Percentiles rank a stretch among this genome's conserved stretches.
Evolutionary conservation across 352 stramenopile species (phyloP).

Genomic region (Globisporangium camurandrum): DNA sequence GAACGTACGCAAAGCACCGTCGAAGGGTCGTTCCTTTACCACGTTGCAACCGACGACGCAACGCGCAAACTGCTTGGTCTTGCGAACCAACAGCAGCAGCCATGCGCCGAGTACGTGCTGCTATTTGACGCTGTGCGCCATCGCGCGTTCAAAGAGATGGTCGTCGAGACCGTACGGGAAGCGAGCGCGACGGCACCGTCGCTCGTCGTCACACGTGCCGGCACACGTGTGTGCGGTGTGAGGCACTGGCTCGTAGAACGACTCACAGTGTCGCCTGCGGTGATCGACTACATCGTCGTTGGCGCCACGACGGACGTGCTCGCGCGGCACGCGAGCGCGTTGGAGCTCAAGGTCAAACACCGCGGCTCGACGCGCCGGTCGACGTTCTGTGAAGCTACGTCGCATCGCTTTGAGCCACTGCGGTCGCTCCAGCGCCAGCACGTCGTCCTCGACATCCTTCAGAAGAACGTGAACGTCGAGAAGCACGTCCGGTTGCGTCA

Average conservation of each 20-base stretch:
- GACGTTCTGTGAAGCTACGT: constrained; percentile 32
- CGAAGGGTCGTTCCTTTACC: constrained; percentile 61
- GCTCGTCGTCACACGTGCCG: constrained; percentile 33
- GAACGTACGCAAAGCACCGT: constrained; percentile 59
- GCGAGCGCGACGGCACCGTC: constrained; percentile 51
- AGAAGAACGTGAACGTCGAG: constrained; percentile 60
- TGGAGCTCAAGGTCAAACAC: constrained; percentile 72
- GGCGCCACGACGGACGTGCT: constrained; percentile 51
- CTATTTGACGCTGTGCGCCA: constrained; percentile 57
- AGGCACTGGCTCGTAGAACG: not conserved
- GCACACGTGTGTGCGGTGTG: constrained; percentile 16
- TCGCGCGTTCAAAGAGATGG: constrained; percentile 61
- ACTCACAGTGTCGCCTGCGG: not conserved
- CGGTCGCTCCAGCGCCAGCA: constrained; percentile 69
- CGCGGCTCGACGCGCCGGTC: constrained; percentile 51
- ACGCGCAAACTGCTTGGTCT: constrained; percentile 23
- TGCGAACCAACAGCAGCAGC: constrained; percentile 9
- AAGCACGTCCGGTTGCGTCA: constrained; percentile 49
- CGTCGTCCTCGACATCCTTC: constrained; percentile 66
- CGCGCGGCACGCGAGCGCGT: constrained; percentile 40
- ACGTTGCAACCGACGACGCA: constrained; percentile 38
- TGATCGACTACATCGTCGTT: constrained; percentile 55
- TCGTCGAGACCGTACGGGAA: constrained; percentile 66
- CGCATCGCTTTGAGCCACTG: constrained; percentile 57
- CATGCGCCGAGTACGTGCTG: constrained; percentile 54